Evolutionary conservation across 1,139 yeast species (phyloP).

Genomic region (Yamadazyma diospyri): DNA sequence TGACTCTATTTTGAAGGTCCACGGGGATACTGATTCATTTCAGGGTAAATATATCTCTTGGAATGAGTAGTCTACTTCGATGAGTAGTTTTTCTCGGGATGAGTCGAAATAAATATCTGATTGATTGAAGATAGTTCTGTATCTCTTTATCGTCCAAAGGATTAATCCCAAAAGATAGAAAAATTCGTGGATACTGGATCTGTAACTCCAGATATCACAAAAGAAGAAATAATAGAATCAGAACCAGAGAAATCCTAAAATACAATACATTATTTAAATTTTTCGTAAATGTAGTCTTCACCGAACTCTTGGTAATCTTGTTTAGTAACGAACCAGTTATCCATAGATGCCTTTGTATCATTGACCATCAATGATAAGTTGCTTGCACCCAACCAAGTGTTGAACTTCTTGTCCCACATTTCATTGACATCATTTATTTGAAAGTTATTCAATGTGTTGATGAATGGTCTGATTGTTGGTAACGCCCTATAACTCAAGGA

Average conservation of each 20-base stretch:
- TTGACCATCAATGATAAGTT: conserved; percentile 53
- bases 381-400: conserved; percentile 68
- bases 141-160: no score
- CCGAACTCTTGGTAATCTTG: conserved; percentile 61
- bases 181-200: no score
- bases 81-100: no score
- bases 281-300: conserved; percentile 53
- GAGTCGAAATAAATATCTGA: no score
- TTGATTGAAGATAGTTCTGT: no score
- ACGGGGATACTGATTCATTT: conserved; percentile 56
- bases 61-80: conserved; percentile 30
- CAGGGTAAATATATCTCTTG: conserved; percentile 62
- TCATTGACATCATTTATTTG: conserved; percentile 31
- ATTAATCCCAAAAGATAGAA: no score
- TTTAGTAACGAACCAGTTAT: conserved; percentile 52
- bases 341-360: conserved; percentile 43
- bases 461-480: conserved; percentile 38
- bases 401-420: conserved; percentile 51
- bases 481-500: conserved; percentile 43
- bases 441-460: conserved; percentile 23
- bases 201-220: background rate
- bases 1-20: conserved; percentile 51
- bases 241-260: background rate
- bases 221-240: background rate
- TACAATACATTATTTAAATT: conserved; percentile 37